Percentiles rank a stretch among this genome's conserved stretches.
phyloP scores from a whole-genome alignment of 371 early-diverging fungal genomes.

The Mucor lusitanicus region DNA sequence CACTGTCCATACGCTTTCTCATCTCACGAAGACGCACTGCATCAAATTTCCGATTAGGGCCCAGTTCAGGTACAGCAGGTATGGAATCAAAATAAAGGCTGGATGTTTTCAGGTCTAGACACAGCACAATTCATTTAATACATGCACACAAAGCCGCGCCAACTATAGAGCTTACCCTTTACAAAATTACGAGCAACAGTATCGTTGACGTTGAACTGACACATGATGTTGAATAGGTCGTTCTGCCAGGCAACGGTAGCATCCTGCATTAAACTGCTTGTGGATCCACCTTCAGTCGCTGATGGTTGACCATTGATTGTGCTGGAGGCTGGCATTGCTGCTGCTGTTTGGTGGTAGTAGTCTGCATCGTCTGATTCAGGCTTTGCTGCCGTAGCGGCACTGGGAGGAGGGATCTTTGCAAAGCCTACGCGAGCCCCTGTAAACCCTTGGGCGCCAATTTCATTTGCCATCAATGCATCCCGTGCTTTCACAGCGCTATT shows the following conservation, averaged over 20 bases:
- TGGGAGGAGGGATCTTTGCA: slow-evolving; percentile 78
- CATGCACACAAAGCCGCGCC: background rate
- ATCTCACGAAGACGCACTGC: slow-evolving; percentile 88
- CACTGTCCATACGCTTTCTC: slow-evolving; percentile 81
- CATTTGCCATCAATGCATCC: slow-evolving; percentile 83
- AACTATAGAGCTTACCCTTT: slow-evolving; percentile 17
- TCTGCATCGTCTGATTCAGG: background rate
- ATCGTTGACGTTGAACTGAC: slow-evolving; percentile 25
- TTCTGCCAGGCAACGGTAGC: slow-evolving; percentile 28
- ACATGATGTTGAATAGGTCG: slow-evolving; percentile 34
- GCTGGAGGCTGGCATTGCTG: background rate
- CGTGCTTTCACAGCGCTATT: slow-evolving; percentile 90
- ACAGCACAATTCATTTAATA: background rate
- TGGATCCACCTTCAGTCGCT: slow-evolving; percentile 13
- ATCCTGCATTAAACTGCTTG: slow-evolving; percentile 8
- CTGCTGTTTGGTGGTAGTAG: background rate
- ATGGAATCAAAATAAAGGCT: slow-evolving; percentile 60
- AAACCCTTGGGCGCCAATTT: slow-evolving; percentile 77
- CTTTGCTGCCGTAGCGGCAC: background rate
- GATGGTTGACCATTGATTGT: background rate
- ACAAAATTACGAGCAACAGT: slow-evolving; percentile 10
- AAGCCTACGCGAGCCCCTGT: slow-evolving; percentile 86
- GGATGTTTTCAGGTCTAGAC: slow-evolving; percentile 24
- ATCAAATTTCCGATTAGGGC: slow-evolving; percentile 67
- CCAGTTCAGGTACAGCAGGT: slow-evolving; percentile 73